These are phyloP conservation scores for Phoenix dactylifera DNA, from an alignment of 176 grass and related monocot genomes.

Conservation along the genomic window DNA sequence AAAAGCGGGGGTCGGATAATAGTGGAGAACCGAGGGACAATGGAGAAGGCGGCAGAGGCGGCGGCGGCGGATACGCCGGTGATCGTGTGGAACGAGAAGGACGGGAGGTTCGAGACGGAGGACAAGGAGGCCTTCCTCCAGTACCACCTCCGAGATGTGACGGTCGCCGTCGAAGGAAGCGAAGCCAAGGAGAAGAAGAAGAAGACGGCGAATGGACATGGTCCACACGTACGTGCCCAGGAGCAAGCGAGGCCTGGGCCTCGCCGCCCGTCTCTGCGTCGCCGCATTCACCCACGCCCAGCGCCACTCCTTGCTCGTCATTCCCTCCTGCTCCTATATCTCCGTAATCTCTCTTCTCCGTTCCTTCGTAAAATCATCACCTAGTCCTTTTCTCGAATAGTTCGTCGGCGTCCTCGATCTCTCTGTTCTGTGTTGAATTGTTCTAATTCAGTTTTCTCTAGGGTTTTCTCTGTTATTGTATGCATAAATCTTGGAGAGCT, in stretches of 20 bases:
- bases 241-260: constrained; percentile 65
- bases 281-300: constrained; percentile 60
- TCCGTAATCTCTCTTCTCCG: constrained; percentile 17
- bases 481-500: too few species aligned
- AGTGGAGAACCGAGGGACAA: background rate
- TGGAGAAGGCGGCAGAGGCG: constrained; percentile 23
- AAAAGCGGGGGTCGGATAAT: too few species aligned
- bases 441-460: too few species aligned
- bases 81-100: constrained; percentile 61
- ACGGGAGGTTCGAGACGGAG: constrained; percentile 52
- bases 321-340: constrained; percentile 87
- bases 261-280: constrained; percentile 65
- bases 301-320: constrained; percentile 28
- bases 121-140: constrained; percentile 63
- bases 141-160: constrained; percentile 39
- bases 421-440: too few species aligned
- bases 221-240: constrained; percentile 72
- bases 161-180: background rate
- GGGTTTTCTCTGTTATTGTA: too few species aligned
- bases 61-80: background rate
- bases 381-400: background rate
- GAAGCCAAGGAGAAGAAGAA: constrained; percentile 7
- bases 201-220: constrained; percentile 62
- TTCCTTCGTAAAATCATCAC: too few species aligned
- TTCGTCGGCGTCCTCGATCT: background rate